phyloP scores from a whole-genome alignment of 768 basidiomycete species.

The Hemileccinum impolitum region DNA sequence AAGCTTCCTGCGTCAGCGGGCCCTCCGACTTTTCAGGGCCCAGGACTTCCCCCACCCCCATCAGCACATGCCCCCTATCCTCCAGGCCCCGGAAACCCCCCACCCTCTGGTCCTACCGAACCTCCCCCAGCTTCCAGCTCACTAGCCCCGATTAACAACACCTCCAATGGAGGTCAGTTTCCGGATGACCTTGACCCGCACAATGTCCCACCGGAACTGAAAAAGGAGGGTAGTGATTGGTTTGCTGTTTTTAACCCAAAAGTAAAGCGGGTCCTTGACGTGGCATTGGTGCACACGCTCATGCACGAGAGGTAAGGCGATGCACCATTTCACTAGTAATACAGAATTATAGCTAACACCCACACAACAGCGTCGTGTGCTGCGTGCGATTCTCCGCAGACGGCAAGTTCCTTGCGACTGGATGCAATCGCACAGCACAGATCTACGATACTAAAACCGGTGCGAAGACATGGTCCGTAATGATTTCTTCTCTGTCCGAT shows the following conservation, averaged over 20 bases:
- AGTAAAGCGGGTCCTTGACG: constrained; percentile 74
- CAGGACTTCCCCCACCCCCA: constrained; percentile 35
- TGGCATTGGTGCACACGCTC: constrained; percentile 79
- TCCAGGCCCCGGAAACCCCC: constrained; percentile 32
- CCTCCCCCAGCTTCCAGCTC: constrained; percentile 22
- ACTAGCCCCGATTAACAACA: constrained; percentile 24
- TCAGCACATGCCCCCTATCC: constrained; percentile 30
- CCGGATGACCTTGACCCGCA: constrained; percentile 33
- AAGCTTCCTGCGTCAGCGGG: constrained; percentile 32
- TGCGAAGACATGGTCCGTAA: constrained; percentile 70
- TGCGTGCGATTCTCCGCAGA: constrained; percentile 95
- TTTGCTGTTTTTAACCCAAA: constrained; percentile 84
- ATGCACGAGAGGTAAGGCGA: constrained; percentile 77
- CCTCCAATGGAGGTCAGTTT: constrained; percentile 32
- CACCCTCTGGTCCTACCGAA: constrained; percentile 28
- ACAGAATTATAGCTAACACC: constrained; percentile 7
- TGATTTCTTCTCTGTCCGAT: not conserved
- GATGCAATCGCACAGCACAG: constrained; percentile 94
- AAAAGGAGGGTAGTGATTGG: constrained; percentile 81
- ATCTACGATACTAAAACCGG: constrained; percentile 93
- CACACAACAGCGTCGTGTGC: constrained; percentile 61
- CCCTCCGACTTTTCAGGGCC: constrained; percentile 34
- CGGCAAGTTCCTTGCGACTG: constrained; percentile 89
- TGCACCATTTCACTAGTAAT: not conserved
- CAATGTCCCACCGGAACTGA: constrained; percentile 31